Base-by-base conservation (phyloP, 2,329 filamentous ascomycete genomes). In the Pseudopithomyces chartarum region DNA sequence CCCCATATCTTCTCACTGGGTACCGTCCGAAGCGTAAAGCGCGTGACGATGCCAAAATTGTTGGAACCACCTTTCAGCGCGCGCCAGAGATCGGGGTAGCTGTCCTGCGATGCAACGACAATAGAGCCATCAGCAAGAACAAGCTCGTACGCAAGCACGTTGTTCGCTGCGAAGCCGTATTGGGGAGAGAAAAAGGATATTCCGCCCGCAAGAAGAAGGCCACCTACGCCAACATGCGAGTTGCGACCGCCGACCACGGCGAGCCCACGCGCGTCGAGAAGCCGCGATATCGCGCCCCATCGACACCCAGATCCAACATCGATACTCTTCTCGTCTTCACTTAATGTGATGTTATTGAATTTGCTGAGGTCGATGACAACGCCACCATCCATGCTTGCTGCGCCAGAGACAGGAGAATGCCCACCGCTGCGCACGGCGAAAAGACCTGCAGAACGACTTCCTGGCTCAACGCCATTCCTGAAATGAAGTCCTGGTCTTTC, bases 61-160 rank as follows among this genome's bases (percentile, higher is more conserved):
- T 73, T 76, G 10, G 76, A 74, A 22, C 75, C 75, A 38, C 75
- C 76, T 56, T 76, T 77, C 34, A 79, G 62, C 20, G 75, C 73
- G 17, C 59, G 61, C 50, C 74, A 79, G 36, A 79, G 72, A 32
- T 79, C 75, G 3, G 43, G 51, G 46, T 79, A 74, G 38, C 70
- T 61, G 17, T 62, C 67, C 13, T 56, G 63, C 45, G 67, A 74
- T 10, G 77, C 78, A 45, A 75, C 73, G 19, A 76, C 68, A 50
- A 78, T 69, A 13, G 66, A 73, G 10, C 73, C 76, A 60, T 78
- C 75, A 17, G 77, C 75, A 17, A 80, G 67, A 17, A 79, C 75
- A 36, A 80, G 72, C 54, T 82, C 78, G 43, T 69, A 78, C 34
- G 76, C 74, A 32, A 78, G 63, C 3, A 81, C 71, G 47, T 76